Conservation (phyloP, 257 asterid species). For the Przewalskia tangutica region DNA sequence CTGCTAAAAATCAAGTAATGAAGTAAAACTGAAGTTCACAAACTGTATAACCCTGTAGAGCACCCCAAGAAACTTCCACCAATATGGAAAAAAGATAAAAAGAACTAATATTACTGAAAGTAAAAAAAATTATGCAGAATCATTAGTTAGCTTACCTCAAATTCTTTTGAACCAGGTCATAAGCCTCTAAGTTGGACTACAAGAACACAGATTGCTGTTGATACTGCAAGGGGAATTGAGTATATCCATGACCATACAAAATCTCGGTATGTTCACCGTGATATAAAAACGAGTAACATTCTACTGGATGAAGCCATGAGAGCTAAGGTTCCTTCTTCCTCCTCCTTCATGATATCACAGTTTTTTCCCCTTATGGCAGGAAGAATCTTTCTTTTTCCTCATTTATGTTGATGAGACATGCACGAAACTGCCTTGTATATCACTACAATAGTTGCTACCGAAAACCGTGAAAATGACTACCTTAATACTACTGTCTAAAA, state of each 20-base stretch:
- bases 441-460: too few relatives aligned
- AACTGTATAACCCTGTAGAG: not conserved
- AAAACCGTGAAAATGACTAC: too few relatives aligned
- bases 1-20: not conserved
- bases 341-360: not conserved
- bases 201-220: slow-evolving; percentile 66
- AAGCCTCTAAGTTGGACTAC: slow-evolving; percentile 79
- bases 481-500: not conserved
- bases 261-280: slow-evolving; percentile 69
- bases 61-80: not conserved
- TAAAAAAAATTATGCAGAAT: not conserved
- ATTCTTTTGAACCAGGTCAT: slow-evolving; percentile 40
- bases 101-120: not conserved
- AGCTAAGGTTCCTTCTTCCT: slow-evolving; percentile 48
- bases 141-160: not conserved
- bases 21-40: not conserved
- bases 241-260: slow-evolving; percentile 87
- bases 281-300: slow-evolving; percentile 72
- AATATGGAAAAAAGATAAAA: not conserved
- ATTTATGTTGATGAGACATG: not conserved
- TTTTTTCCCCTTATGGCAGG: not conserved
- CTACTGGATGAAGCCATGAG: slow-evolving; percentile 68
- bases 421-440: not conserved
- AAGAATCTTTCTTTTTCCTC: not conserved
- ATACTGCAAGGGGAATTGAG: slow-evolving; percentile 76